These are phyloP conservation scores for Sarcodon aspratus DNA, from an alignment of 768 basidiomycete species.

Conservation along the genomic window DNA sequence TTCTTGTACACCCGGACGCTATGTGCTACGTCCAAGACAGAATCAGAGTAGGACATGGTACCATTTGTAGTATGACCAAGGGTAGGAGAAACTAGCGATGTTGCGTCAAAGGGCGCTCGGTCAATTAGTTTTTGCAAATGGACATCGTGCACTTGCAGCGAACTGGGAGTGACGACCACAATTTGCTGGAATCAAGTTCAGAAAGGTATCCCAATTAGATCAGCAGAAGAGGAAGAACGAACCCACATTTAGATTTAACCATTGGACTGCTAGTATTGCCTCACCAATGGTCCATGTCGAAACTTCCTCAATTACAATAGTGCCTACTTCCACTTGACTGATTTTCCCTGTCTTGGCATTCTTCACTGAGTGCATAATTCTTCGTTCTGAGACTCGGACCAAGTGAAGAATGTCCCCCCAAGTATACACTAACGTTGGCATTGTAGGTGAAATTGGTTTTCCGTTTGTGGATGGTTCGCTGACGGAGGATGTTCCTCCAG, in stretches of 20 bases:
- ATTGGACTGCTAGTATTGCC: conserved; percentile 65
- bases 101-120: conserved; percentile 42
- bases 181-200: conserved; percentile 43
- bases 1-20: conserved; percentile 80
- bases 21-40: conserved; percentile 45
- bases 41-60: conserved; percentile 34
- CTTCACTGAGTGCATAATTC: conserved; percentile 33
- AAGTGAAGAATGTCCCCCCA: conserved; percentile 70
- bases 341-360: conserved; percentile 51
- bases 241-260: conserved; percentile 85
- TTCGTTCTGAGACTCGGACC: conserved; percentile 53
- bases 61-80: conserved; percentile 34
- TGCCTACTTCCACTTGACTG: conserved; percentile 48
- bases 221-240: conserved; percentile 13
- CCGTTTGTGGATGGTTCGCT: not conserved
- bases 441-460: conserved; percentile 15
- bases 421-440: conserved; percentile 70
- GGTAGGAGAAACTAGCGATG: conserved; percentile 43
- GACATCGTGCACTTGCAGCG: conserved; percentile 64
- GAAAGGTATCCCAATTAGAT: not conserved
- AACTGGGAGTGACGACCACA: conserved; percentile 41
- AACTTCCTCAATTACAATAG: conserved; percentile 49
- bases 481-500: not conserved
- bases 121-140: conserved; percentile 49
- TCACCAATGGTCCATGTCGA: conserved; percentile 51